A percentile compares a stretch with the other conserved stretches of the same genome.
phyloP scores from a whole-genome alignment of 768 basidiomycete species.

The Termitomyces sp. region DNA sequence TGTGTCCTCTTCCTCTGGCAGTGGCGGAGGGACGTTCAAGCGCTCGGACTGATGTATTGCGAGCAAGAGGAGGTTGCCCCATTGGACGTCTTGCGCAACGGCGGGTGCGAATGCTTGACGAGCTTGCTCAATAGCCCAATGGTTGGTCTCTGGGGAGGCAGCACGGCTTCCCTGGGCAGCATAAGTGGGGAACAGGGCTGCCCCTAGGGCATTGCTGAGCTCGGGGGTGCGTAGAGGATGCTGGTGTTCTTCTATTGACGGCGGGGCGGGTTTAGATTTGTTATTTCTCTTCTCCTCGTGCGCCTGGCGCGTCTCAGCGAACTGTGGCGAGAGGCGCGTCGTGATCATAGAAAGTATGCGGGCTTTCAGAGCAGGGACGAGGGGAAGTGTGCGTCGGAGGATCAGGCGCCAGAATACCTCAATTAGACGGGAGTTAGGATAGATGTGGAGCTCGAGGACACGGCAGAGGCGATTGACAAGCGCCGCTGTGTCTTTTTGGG shows the following conservation, averaged over 20 bases:
- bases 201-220: slow-evolving; percentile 19
- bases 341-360: slow-evolving; percentile 32
- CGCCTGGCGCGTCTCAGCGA: background rate
- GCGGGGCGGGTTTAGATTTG: background rate
- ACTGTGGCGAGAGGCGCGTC: slow-evolving; percentile 23
- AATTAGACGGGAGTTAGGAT: slow-evolving; percentile 32
- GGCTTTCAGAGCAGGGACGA: slow-evolving; percentile 26
- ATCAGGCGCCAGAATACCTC: slow-evolving; percentile 40
- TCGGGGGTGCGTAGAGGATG: slow-evolving; percentile 7
- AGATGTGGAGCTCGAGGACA: slow-evolving; percentile 27
- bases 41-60: slow-evolving; percentile 23
- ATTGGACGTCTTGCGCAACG: slow-evolving; percentile 29
- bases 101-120: slow-evolving; percentile 25
- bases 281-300: background rate
- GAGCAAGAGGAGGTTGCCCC: slow-evolving; percentile 39
- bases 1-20: background rate
- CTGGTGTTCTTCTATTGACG: background rate
- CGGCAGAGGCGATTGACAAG: slow-evolving; percentile 33
- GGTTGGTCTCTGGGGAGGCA: slow-evolving; percentile 7
- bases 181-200: slow-evolving; percentile 23
- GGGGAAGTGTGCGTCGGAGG: slow-evolving; percentile 19
- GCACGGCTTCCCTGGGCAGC: background rate
- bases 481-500: slow-evolving; percentile 23
- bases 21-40: background rate
- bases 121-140: slow-evolving; percentile 25